Base-by-base conservation (phyloP, 1,284 basidiomycete genomes). In the Sutorius eximius region DNA sequence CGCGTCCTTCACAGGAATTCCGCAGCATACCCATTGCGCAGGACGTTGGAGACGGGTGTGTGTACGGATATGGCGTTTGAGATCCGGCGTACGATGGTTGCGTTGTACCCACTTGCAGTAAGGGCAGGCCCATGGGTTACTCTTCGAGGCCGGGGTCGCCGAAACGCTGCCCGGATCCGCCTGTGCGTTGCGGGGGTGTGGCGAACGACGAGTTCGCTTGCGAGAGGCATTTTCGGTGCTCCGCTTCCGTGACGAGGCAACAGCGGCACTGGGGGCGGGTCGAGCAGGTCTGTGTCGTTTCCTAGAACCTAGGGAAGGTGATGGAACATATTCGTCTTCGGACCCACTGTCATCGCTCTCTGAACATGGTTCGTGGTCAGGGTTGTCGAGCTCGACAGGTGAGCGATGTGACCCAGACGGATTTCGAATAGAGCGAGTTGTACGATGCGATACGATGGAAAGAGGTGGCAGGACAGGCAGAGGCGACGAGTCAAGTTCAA, bases 61-160 rank as follows among this genome's bases (percentile, higher is more conserved):
- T 0, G 82, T 81, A 29, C 65, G 68, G 32, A 82, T 61, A 61
- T 85, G 82, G 16, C 83, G 76, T 61, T 74, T 75, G 59, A 80
- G 78, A 56, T 84, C 82, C 8, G 80, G 80, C 34, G 74, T 63
- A 34, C 82, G 76, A 44, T 69, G 68, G 65, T 77, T 78, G 32
- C 55, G 61, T 22, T 70, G 71, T 13, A 70, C 65, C 71, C 71
- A 70, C 42, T 56, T 65, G 51, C 71, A 70, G 34, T 68, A 53
- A 20, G 68, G 71, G 47, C 71, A 73, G 0, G 68, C 68, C 68
- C 68, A 69, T 41, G 63, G 60, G 9, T 70, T 70, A 20, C 38
- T 63, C 53, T 64, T 69, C 43, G 45, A 36, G 45, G 20, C 61
- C 5, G 52, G 49, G 46, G 50, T 68, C 3, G 59, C 59, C 15